Conservation (phyloP, 106 monocot genomes). For the Dendrobium officinale region DNA sequence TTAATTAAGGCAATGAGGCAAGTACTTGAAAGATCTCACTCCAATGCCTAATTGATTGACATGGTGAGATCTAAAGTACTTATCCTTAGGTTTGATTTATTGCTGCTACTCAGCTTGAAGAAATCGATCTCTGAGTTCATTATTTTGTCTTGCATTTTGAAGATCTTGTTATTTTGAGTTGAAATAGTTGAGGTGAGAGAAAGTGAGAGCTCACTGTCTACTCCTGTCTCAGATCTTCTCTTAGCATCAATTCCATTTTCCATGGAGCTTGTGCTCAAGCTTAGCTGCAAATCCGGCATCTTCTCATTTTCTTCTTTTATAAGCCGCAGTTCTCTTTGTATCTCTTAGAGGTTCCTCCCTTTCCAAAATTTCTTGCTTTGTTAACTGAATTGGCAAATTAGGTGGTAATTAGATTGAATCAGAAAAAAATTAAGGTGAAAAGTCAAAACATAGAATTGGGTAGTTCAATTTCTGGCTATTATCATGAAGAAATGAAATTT, state of each 20-base stretch:
- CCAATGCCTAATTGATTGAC: constrained; percentile 87
- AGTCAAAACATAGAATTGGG: too few relatives aligned
- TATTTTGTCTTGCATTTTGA: constrained; percentile 5
- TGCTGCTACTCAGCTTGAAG: constrained; percentile 20
- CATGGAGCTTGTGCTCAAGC: constrained; percentile 19
- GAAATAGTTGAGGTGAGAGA: constrained; percentile 41
- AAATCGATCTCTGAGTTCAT: constrained; percentile 1
- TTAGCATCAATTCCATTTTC: background rate
- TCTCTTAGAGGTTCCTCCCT: background rate
- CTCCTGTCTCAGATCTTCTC: background rate
- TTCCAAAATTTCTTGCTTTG: constrained; percentile 8
- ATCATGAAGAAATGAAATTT: too few relatives aligned
- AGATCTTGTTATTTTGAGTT: background rate
- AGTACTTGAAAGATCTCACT: constrained; percentile 99
- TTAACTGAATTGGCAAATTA: constrained; percentile 4
- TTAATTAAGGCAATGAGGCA: constrained; percentile 24
- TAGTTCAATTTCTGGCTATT: too few relatives aligned
- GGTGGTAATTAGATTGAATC: background rate
- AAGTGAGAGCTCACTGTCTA: constrained; percentile 54
- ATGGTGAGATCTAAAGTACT: constrained; percentile 99
- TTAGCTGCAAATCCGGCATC: constrained; percentile 39
- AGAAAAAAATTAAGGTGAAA: background rate
- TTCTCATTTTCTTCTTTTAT: constrained; percentile 3
- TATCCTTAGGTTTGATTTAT: constrained; percentile 49
- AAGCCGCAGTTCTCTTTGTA: constrained; percentile 15